These are phyloP conservation scores for Coniochaeta sp. DNA, from an alignment of 2,329 filamentous ascomycete species.

Conservation along the genomic window DNA sequence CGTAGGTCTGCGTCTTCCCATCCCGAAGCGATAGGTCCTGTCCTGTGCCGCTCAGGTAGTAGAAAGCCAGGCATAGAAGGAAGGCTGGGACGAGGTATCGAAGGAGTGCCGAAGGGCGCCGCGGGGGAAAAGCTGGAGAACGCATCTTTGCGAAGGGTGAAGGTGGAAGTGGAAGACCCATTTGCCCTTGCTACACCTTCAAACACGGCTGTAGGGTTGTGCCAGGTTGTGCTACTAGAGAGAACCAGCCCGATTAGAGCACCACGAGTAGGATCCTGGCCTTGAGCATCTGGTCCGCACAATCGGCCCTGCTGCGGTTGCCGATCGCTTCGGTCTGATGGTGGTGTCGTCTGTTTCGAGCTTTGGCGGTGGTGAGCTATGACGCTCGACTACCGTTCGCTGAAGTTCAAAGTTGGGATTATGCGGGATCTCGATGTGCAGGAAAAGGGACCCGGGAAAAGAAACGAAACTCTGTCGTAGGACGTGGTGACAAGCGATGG, in stretches of 20 bases:
- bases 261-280: neutral
- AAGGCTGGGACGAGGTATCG: conserved; percentile 27
- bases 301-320: neutral
- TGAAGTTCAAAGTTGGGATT: neutral
- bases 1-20: neutral
- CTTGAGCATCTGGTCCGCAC: neutral
- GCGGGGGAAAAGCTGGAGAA: conserved; percentile 28
- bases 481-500: neutral
- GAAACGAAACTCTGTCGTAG: neutral
- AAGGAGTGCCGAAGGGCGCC: conserved; percentile 29
- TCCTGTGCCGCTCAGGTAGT: conserved; percentile 17
- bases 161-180: neutral
- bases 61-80: conserved; percentile 24
- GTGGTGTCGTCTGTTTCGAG: neutral
- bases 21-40: neutral
- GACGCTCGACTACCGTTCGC: neutral
- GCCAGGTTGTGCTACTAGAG: neutral
- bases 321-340: neutral
- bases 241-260: neutral
- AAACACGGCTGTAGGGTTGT: neutral
- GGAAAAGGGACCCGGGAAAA: no score
- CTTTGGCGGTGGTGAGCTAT: no score
- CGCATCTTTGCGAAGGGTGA: conserved; percentile 17
- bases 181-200: neutral
- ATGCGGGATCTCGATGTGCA: neutral